Evolutionary conservation across 805 yeast genomes (phyloP).

Genomic region (Candida palmyrensis): DNA sequence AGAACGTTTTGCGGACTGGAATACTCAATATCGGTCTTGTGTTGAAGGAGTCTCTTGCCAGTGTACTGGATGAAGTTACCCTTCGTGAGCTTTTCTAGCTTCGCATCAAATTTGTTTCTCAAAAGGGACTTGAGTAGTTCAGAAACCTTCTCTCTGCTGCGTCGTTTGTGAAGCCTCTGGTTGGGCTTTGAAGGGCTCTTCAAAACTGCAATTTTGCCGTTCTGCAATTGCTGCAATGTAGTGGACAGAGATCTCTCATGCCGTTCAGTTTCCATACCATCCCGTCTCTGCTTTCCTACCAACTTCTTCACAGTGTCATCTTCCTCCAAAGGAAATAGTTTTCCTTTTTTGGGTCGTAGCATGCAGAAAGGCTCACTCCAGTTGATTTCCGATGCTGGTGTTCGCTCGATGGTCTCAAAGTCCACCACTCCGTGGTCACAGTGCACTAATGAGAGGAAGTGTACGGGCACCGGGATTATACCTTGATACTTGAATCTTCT

Average conservation of each 20-base stretch:
- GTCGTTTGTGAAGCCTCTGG: slow-evolving; percentile 1
- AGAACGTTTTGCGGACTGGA: slow-evolving; percentile 16
- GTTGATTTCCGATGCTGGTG: slow-evolving; percentile 31
- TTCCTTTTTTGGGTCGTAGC: slow-evolving; percentile 23
- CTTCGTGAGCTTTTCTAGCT: slow-evolving; percentile 12
- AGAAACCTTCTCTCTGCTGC: background rate
- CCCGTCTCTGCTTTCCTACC: slow-evolving; percentile 2
- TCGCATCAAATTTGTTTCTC: slow-evolving; percentile 12
- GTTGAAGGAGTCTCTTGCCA: slow-evolving; percentile 13
- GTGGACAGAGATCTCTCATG: too few species aligned
- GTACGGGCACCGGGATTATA: slow-evolving; percentile 31
- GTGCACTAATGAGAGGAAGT: slow-evolving; percentile 42
- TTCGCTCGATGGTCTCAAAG: slow-evolving; percentile 33
- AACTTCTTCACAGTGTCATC: slow-evolving; percentile 9
- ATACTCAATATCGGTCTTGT: slow-evolving; percentile 12
- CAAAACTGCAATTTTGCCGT: too few species aligned
- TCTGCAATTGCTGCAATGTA: too few species aligned
- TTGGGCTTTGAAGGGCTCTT: background rate
- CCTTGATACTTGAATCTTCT: slow-evolving; percentile 42
- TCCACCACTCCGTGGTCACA: slow-evolving; percentile 48
- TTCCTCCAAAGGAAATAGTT: slow-evolving; percentile 6
- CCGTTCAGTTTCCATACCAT: slow-evolving; percentile 2
- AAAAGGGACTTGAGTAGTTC: background rate
- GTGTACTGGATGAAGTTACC: slow-evolving; percentile 16
- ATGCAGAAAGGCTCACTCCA: slow-evolving; percentile 49